Base-by-base conservation (phyloP, 176 grass and related monocot genomes). In the bread wheat (Triticum aestivum) region DNA sequence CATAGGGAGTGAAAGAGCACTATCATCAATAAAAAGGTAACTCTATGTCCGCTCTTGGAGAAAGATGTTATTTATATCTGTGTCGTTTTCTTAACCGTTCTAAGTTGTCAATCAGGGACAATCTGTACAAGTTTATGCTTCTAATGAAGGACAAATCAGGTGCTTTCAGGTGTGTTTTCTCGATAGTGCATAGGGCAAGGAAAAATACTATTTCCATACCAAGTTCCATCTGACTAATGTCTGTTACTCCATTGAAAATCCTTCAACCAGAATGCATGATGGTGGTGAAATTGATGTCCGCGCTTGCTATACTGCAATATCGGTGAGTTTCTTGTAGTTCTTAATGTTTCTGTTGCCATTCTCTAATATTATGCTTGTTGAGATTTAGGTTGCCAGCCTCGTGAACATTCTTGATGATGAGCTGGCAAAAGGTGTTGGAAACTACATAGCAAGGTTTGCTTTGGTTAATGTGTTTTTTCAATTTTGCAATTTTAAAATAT, bases 21-120 rank as follows among this genome's bases (percentile, higher is more conserved):
- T 98, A 17, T 95, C 88, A 88, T 98, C 96, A 30, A 91, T 98
- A 88, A 91, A 98, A 77, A 98, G 93, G 96, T 96, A 83, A 71
- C n/a, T 79, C 38, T 77, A 79, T 77, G 69, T 38, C 41, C 66
- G 11, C 39, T 47, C 71, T 58, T 65, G 18, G 58, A 84, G 33
- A 82, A 62, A 68, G 51, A n/a, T 91, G 10, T 85, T 29, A 8
- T 78, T 63, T n/a, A 81, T 72, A 61, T 51, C 8, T 1, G 30
- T 84, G 20, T 79, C 7, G 62, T 88, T 78, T 85, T 45, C 35
- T 56, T 87, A 82, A 89, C 23, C 37, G 64, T 24, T 87, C 64
- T 78, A 20, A 71, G 61, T 89, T 95, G 8, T 87, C 54, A 45
- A 73, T 82, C 73, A 98, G 96, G 90, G 88, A 87, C 34, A 92